Evolutionary conservation across 495 filamentous ascomycete species (phyloP).

Genomic region (Lophiotrema nucula): DNA sequence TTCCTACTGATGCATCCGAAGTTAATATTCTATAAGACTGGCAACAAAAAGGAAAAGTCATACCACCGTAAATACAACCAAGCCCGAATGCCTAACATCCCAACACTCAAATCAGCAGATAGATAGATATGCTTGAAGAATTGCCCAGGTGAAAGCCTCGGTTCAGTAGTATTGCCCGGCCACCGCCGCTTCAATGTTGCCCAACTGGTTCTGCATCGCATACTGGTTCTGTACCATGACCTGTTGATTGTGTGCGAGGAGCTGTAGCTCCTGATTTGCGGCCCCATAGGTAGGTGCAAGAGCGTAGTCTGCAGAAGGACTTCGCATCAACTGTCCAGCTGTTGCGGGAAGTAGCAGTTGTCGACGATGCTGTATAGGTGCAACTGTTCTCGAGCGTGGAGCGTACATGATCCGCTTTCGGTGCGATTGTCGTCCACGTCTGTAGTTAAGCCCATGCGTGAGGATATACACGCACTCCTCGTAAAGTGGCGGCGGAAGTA

Average conservation of each 20-base stretch:
- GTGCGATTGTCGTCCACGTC: neutral
- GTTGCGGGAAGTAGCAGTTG: neutral
- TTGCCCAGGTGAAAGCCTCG: too few relatives aligned
- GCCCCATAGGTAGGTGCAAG: neutral
- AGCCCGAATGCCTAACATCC: neutral
- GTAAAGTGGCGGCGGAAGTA: neutral
- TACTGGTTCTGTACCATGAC: neutral
- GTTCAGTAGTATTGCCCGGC: too few relatives aligned
- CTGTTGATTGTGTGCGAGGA: neutral
- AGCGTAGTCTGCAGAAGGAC: neutral
- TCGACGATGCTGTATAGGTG: neutral
- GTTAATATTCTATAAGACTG: neutral
- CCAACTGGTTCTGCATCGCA: neutral
- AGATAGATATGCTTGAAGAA: neutral
- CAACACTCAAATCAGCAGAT: neutral
- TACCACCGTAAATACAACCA: neutral
- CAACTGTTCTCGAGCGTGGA: neutral
- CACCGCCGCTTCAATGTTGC: neutral
- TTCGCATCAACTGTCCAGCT: too few relatives aligned
- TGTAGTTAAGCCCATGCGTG: neutral
- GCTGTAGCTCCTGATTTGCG: neutral
- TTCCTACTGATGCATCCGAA: neutral
- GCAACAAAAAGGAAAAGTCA: too few relatives aligned
- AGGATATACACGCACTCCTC: neutral
- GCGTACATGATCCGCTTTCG: neutral